These are phyloP conservation scores for Nemania serpens DNA, from an alignment of 2,329 filamentous ascomycete species.

Conservation along the genomic window DNA sequence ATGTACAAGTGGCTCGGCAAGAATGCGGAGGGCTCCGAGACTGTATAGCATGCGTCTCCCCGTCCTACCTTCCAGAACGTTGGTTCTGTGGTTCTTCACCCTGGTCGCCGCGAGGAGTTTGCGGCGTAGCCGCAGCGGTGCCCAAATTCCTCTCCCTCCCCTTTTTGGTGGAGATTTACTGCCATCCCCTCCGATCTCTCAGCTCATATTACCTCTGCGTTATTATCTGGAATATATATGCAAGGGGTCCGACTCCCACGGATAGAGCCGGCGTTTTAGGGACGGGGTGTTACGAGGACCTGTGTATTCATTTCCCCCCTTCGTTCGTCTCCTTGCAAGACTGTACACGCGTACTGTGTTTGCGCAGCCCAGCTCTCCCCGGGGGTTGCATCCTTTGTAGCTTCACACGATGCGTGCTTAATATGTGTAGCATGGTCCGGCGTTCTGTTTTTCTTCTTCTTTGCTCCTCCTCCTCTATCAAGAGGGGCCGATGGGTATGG, in stretches of 20 bases:
- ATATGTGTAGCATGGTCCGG: conserved; percentile 23
- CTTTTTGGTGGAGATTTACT: neutral
- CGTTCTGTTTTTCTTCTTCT: conserved; percentile 7
- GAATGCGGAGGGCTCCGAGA: conserved; percentile 50
- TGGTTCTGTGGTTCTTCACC: neutral
- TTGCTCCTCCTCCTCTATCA: neutral
- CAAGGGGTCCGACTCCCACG: neutral
- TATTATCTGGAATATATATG: conserved; percentile 5
- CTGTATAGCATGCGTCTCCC: conserved; percentile 26
- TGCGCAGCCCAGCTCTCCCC: too few relatives aligned
- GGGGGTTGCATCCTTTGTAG: neutral
- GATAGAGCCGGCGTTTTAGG: conserved; percentile 15
- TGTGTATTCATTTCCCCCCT: conserved; percentile 7
- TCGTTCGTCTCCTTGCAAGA: neutral
- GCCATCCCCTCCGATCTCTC: neutral
- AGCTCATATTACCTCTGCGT: neutral
- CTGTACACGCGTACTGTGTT: neutral
- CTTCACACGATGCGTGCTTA: conserved; percentile 15
- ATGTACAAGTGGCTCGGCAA: conserved; percentile 66
- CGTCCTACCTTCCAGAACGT: neutral
- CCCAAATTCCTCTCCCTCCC: neutral
- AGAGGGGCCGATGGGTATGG: neutral
- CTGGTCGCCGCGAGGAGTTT: neutral
- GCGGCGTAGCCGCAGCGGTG: neutral
- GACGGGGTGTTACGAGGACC: neutral